These are phyloP conservation scores for Colletotrichum sp. DNA, from an alignment of 2,329 filamentous ascomycete genomes.

Conservation along the genomic window DNA sequence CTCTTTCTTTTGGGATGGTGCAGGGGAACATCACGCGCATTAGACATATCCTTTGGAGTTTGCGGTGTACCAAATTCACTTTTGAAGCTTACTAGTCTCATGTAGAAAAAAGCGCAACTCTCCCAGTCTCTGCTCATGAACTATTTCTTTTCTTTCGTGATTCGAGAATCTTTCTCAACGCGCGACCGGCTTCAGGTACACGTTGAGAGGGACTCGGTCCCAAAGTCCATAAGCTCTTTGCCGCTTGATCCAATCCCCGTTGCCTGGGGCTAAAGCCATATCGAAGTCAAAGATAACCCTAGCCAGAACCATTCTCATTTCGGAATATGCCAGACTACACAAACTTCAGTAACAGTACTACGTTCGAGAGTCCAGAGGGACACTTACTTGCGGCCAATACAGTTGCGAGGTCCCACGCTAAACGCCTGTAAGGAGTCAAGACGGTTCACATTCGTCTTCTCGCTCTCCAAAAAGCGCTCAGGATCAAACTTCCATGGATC, in stretches of 20 bases:
- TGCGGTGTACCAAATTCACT: not conserved
- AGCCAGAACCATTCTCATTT: constrained; percentile 6
- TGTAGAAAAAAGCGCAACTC: not conserved
- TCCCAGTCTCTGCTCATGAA: not conserved
- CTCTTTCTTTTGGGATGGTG: not conserved
- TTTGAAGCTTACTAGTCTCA: not conserved
- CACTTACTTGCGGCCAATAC: constrained; percentile 12
- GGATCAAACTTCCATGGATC: constrained; percentile 4
- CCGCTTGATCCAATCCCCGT: not conserved
- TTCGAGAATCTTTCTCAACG: rapidly evolving
- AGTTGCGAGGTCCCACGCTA: constrained; percentile 10
- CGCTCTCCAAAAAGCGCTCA: not conserved
- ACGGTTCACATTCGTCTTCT: not conserved
- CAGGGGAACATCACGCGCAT: not conserved
- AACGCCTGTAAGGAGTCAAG: not conserved
- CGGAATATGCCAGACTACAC: constrained; percentile 1
- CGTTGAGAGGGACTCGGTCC: not conserved
- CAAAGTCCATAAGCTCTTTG: not conserved
- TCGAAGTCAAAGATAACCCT: not conserved
- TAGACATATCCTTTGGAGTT: not conserved
- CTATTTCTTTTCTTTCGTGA: not conserved
- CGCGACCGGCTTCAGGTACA: not conserved
- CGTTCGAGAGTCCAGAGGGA: not conserved
- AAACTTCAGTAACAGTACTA: not conserved
- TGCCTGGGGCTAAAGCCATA: not conserved